phyloP scores from a whole-genome alignment of 371 early-diverging fungal genomes.

The Mucor mucedo region DNA sequence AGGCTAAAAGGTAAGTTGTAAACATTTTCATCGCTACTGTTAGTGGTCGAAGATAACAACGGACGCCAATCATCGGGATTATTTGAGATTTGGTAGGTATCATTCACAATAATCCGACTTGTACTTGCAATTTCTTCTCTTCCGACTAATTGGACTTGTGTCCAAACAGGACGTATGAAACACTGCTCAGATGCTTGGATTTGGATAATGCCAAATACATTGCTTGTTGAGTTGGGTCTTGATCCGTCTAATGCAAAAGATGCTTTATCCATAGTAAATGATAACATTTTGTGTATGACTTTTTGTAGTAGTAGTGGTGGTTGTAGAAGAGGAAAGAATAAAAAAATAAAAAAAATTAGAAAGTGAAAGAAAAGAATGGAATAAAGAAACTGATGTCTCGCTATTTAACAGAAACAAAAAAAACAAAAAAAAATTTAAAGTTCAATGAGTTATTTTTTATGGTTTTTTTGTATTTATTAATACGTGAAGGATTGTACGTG shows the following conservation, averaged over 20 bases:
- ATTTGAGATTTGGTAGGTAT: conserved; percentile 15
- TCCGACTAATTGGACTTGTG: conserved; percentile 17
- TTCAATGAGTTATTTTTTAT: conserved; percentile 1
- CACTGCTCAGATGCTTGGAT: conserved; percentile 5
- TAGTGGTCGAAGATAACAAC: neutral
- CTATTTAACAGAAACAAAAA: neutral
- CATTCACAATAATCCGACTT: conserved; percentile 11
- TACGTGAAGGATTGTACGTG: too few species aligned
- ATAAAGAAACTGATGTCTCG: neutral
- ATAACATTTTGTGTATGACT: neutral
- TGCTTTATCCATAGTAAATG: conserved; percentile 14
- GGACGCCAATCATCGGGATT: conserved; percentile 14
- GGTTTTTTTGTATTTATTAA: neutral
- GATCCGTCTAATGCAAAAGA: conserved; percentile 14
- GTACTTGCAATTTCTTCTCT: conserved; percentile 10
- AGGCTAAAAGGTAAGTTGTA: neutral
- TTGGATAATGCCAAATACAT: conserved; percentile 7
- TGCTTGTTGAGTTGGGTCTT: neutral
- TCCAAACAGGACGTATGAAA: conserved; percentile 18
- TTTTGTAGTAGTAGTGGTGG: neutral
- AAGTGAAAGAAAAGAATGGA: conserved; percentile 7
- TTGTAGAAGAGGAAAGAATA: neutral
- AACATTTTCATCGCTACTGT: neutral
- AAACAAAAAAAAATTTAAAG: neutral
- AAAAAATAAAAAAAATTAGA: neutral